Evolutionary conservation across 345 rosid genomes (phyloP).

Genomic region (Syzygium grande): DNA sequence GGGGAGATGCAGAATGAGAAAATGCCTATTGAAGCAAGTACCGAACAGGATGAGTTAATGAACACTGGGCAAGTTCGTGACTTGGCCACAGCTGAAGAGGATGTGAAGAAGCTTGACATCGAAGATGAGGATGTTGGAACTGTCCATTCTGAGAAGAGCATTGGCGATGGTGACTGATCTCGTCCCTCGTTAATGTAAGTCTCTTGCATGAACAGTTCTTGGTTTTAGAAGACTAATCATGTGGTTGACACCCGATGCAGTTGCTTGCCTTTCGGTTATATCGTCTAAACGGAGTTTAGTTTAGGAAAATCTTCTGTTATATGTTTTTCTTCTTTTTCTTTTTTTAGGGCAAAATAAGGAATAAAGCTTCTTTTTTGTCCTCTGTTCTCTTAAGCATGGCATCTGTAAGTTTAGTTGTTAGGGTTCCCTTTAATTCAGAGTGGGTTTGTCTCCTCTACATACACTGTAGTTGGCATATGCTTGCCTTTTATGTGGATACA

Average conservation of each 20-base stretch:
- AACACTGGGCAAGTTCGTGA: neutral
- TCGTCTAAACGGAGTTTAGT: neutral
- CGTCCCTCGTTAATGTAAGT: constrained; percentile 7
- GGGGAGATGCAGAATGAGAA: neutral
- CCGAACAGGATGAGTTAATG: neutral
- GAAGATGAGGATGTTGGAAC: neutral
- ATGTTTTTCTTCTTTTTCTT: neutral
- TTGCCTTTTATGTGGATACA: neutral
- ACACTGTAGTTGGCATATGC: neutral
- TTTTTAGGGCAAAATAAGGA: neutral
- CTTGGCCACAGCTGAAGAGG: neutral
- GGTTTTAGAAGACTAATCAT: neutral
- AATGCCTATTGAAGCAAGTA: neutral
- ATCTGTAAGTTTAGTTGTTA: neutral
- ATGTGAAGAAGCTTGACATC: neutral
- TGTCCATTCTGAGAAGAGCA: neutral
- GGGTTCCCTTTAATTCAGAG: neutral
- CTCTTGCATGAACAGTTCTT: constrained; percentile 1
- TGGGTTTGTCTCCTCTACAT: neutral
- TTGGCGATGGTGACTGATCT: neutral
- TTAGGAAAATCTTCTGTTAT: neutral
- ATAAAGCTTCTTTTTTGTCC: neutral
- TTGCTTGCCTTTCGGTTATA: neutral
- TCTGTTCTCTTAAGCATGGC: neutral
- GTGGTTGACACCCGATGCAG: neutral